Evolutionary conservation across 306 rosid genomes (phyloP), one percentile per base, ranked within the genome.

Genomic region (Vigna trinervia): DNA sequence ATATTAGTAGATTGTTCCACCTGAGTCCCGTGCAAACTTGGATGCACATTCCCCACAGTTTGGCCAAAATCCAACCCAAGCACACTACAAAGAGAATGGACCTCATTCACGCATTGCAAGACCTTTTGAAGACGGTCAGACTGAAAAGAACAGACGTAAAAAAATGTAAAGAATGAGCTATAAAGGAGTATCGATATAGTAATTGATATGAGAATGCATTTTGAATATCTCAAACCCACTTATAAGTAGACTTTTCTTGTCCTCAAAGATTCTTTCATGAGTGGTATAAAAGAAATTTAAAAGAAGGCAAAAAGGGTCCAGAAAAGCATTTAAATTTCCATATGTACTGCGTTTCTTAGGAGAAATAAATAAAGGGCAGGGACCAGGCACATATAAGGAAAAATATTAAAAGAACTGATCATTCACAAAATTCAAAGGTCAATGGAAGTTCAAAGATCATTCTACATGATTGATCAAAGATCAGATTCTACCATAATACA

Each of bases 61-160:
- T 89, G 94, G 61, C 96, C 88, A 57, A 95, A 95, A 83, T 90
- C 98, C 85, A 90, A 83, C 65, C 92, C 89, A 86, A 95, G 98
- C 74, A 95, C 87, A 6, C 97, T 88, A 26, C 97, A 92, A 22
- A 95, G 90, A 73, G 89, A 82, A 83, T 95, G 98, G 82, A 95
- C 98, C 89, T 95, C 96, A 23, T 92, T 90, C 76, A 92, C 92
- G 72, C 83, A 79, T 82, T 86, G 92, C 96, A 95, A 88, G 71
- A 92, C 97, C 88, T 90, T 92, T 41, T 92, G 87, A 78, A 95
- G 96, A 68, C 98, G 97, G 34, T 90, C 96, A 1, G 97, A 92
- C 98, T 94, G 91, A 76, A 69, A 58, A 74, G 51, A 78, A 38
- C 45, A 72, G 76, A 30, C 50, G 59, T 0, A 53, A 51, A 59